Conservation (phyloP, 2,329 filamentous ascomycete species). For the Orbilia oligospora region DNA sequence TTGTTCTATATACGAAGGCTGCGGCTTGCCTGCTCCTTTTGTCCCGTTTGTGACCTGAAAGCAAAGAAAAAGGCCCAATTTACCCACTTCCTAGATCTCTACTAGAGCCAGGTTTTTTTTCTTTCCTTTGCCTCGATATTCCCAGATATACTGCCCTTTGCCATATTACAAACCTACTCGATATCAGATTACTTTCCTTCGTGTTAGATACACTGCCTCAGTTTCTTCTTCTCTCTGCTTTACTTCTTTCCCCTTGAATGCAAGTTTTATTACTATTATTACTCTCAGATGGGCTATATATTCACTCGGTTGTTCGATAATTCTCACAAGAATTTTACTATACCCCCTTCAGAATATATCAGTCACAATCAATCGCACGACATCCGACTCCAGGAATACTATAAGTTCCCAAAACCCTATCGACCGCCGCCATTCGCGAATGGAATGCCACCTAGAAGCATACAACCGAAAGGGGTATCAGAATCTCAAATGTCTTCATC, state of each 20-base stretch:
- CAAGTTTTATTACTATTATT: slow-evolving; percentile 36
- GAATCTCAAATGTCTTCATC: slow-evolving; percentile 55
- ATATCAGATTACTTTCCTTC: slow-evolving; percentile 31
- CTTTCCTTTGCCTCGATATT: slow-evolving; percentile 27
- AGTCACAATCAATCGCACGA: slow-evolving; percentile 28
- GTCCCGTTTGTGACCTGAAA: slow-evolving; percentile 37
- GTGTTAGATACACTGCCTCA: slow-evolving; percentile 45
- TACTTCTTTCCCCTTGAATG: slow-evolving; percentile 28
- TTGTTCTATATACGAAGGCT: slow-evolving; percentile 58
- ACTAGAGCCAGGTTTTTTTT: slow-evolving; percentile 24
- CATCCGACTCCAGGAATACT: slow-evolving; percentile 37
- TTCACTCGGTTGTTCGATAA: slow-evolving; percentile 54
- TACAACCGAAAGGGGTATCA: slow-evolving; percentile 49
- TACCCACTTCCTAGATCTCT: slow-evolving; percentile 41
- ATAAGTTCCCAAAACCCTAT: slow-evolving; percentile 46
- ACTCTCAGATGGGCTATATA: slow-evolving; percentile 57
- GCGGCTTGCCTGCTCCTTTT: slow-evolving; percentile 39
- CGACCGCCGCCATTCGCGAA: slow-evolving; percentile 41
- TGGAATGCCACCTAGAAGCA: slow-evolving; percentile 58
- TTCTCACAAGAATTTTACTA: slow-evolving; percentile 45
- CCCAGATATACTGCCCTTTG: slow-evolving; percentile 33
- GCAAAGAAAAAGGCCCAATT: slow-evolving; percentile 45
- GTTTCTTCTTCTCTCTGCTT: slow-evolving; percentile 12
- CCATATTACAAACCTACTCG: slow-evolving; percentile 21
- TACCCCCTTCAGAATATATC: slow-evolving; percentile 49